Conservation (phyloP, 306 rosid species). For the Coriaria nepalensis region DNA sequence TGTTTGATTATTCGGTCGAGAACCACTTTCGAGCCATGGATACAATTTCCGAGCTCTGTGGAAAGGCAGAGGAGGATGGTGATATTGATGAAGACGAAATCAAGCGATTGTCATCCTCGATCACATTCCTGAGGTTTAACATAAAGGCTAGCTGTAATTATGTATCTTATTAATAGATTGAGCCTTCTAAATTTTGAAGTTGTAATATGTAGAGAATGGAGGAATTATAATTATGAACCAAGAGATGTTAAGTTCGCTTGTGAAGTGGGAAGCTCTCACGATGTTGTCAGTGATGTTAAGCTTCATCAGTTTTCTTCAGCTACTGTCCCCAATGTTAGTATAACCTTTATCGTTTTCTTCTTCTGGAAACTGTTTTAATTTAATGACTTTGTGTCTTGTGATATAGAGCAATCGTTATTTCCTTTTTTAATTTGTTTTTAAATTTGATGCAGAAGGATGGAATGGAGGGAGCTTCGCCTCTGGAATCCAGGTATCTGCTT, state of each 20-base stretch:
- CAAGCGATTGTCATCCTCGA: slow-evolving; percentile 34
- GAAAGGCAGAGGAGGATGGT: slow-evolving; percentile 24
- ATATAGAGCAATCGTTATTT: not conserved
- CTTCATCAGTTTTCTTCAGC: slow-evolving; percentile 74
- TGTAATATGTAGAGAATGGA: slow-evolving; percentile 54
- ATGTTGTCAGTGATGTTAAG: slow-evolving; percentile 18
- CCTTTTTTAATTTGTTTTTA: slow-evolving; percentile 8
- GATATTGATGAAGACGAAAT: slow-evolving; percentile 27
- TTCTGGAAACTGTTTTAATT: not conserved
- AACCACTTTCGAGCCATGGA: slow-evolving; percentile 50
- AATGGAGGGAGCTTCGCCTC: slow-evolving; percentile 23
- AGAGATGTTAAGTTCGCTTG: slow-evolving; percentile 42
- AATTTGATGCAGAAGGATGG: slow-evolving; percentile 26
- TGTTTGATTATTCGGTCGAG: slow-evolving; percentile 47
- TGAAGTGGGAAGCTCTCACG: slow-evolving; percentile 23
- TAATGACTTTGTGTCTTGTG: slow-evolving; percentile 1
- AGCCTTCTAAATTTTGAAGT: not conserved
- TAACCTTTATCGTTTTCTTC: not conserved
- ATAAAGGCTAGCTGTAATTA: slow-evolving; percentile 2
- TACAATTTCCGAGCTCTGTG: slow-evolving; percentile 40
- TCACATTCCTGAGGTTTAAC: slow-evolving; percentile 68
- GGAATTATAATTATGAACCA: slow-evolving; percentile 46
- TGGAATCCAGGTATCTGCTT: slow-evolving; percentile 43
- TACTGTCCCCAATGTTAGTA: slow-evolving; percentile 44
- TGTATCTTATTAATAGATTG: not conserved